Evolutionary conservation across 2,329 filamentous ascomycete species (phyloP).

Genomic region (Colletotrichum falcatum): DNA sequence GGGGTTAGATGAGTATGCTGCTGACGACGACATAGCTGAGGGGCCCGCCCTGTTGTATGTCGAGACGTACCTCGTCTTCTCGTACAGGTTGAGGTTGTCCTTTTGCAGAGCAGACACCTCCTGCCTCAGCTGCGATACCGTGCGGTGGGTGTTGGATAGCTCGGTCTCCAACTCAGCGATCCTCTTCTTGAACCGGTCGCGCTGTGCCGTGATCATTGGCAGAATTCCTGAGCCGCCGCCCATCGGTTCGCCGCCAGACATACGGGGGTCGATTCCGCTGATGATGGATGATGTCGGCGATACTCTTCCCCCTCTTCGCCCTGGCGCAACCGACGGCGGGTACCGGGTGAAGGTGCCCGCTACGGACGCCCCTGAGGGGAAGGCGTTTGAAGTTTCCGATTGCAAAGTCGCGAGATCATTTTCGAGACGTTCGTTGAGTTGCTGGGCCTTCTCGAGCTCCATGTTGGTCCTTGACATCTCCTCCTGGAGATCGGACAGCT

Average conservation of each 20-base stretch:
- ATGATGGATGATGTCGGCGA: constrained; percentile 99
- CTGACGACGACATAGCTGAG: constrained; percentile 70
- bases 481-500: constrained; percentile 83
- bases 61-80: constrained; percentile 96
- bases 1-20: constrained; percentile 75
- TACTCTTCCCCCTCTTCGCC: constrained; percentile 74
- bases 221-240: constrained; percentile 87
- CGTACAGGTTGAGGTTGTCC: constrained; percentile 95
- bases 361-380: constrained; percentile 91
- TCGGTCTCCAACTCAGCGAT: constrained; percentile 92
- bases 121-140: constrained; percentile 86
- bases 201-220: constrained; percentile 97
- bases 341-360: constrained; percentile 92
- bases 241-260: constrained; percentile 69
- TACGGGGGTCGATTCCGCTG: constrained; percentile 87
- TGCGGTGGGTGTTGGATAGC: constrained; percentile 84
- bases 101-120: constrained; percentile 94
- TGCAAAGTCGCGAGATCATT: constrained; percentile 91
- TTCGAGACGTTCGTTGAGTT: constrained; percentile 89
- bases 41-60: constrained; percentile 84
- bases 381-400: constrained; percentile 83
- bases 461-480: constrained; percentile 85
- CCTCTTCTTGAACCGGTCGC: constrained; percentile 97
- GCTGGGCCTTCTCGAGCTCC: constrained; percentile 86
- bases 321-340: constrained; percentile 70